Evolutionary conservation across 2,329 filamentous ascomycete genomes (phyloP).

Genomic region (Catunica adiposa): DNA sequence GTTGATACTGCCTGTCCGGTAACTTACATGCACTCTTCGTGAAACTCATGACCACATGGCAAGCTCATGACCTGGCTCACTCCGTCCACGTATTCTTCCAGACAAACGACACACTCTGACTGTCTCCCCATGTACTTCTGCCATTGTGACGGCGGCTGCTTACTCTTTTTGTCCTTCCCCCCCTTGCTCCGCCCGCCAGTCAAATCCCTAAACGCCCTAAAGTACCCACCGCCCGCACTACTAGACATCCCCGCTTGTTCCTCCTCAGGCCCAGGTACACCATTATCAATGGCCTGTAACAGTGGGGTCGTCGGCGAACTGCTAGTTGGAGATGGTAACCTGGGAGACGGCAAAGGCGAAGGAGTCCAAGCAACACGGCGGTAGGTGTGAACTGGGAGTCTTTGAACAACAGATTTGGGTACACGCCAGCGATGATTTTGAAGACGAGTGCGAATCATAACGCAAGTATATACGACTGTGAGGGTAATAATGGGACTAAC

Average conservation of each 20-base stretch:
- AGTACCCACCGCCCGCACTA: constrained; percentile 18
- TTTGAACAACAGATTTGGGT: constrained; percentile 91
- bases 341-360: constrained; percentile 38
- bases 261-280: constrained; percentile 23
- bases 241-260: constrained; percentile 21
- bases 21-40: constrained; percentile 94
- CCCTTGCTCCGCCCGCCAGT: constrained; percentile 32
- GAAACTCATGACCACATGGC: constrained; percentile 94
- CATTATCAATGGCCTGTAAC: constrained; percentile 40
- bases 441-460: constrained; percentile 76
- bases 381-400: constrained; percentile 87
- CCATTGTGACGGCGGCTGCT: constrained; percentile 31
- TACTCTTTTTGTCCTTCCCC: neutral
- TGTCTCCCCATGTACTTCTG: constrained; percentile 50
- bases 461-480: constrained; percentile 77
- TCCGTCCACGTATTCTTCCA: constrained; percentile 92
- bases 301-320: constrained; percentile 66
- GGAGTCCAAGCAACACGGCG: constrained; percentile 53
- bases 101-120: constrained; percentile 86
- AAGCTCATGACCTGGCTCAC: constrained; percentile 92
- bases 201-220: neutral
- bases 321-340: constrained; percentile 45
- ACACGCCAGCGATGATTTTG: constrained; percentile 83
- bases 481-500: constrained; percentile 84
- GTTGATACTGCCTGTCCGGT: neutral